Evolutionary conservation across 75 land plant genomes (phyloP).

Genomic region (Picea glauca): DNA sequence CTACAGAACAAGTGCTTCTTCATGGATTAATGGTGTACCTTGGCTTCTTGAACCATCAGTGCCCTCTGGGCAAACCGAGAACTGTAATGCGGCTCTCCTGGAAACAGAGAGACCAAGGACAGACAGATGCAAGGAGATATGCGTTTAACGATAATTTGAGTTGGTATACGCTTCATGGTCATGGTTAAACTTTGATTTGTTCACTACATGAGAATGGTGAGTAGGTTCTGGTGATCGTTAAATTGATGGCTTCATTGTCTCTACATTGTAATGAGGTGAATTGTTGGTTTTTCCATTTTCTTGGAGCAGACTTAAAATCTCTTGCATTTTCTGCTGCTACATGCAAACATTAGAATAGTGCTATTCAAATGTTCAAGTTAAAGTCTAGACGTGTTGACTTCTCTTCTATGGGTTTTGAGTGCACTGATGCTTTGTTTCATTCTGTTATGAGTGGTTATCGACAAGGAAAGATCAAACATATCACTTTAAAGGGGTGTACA

Average conservation of each 20-base stretch:
- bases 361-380: constrained; percentile 36
- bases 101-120: too few relatives aligned
- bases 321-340: constrained; percentile 63
- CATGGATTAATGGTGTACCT: constrained; percentile 13
- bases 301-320: constrained; percentile 67
- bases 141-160: too few relatives aligned
- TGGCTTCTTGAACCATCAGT: too few relatives aligned
- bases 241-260: too few relatives aligned
- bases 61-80: too few relatives aligned
- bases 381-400: constrained; percentile 59
- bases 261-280: too few relatives aligned
- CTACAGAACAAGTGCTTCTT: constrained; percentile 59
- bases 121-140: too few relatives aligned
- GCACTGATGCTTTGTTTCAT: constrained; percentile 49
- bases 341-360: constrained; percentile 74
- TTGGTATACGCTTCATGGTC: too few relatives aligned
- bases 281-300: constrained; percentile 41
- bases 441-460: constrained; percentile 51
- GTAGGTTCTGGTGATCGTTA: too few relatives aligned
- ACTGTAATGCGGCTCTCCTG: too few relatives aligned
- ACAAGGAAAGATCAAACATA: constrained; percentile 43
- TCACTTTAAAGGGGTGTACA: constrained; percentile 54
- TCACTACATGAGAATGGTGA: too few relatives aligned
- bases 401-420: constrained; percentile 49
- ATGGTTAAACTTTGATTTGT: too few relatives aligned